These are phyloP conservation scores for Cladosporium velox DNA, from an alignment of 2,329 filamentous ascomycete species.

Conservation along the genomic window DNA sequence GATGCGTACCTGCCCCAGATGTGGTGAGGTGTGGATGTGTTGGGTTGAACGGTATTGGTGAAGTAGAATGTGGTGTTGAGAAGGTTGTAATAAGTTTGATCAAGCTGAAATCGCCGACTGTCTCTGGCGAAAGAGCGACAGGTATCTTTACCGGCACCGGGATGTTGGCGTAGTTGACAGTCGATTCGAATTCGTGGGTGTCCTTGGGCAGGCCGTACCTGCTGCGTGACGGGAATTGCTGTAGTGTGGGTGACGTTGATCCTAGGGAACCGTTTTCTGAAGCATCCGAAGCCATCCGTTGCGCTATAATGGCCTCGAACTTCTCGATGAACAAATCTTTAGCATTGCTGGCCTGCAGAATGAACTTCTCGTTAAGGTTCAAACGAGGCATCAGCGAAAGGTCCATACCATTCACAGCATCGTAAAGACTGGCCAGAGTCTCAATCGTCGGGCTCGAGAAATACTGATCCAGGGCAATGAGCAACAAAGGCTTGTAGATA, in stretches of 20 bases:
- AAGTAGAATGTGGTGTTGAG: conserved; percentile 76
- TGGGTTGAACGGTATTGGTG: conserved; percentile 74
- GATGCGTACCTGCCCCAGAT: conserved; percentile 84
- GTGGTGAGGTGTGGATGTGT: conserved; percentile 92
- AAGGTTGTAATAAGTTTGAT: conserved; percentile 98
- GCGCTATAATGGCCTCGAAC: conserved; percentile 90
- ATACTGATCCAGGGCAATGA: conserved; percentile 93
- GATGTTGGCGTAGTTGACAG: conserved; percentile 92
- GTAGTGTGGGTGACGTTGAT: conserved; percentile 24
- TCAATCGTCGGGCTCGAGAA: conserved; percentile 89
- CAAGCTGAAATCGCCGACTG: conserved; percentile 94
- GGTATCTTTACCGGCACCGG: conserved; percentile 97
- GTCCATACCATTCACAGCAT: conserved; percentile 95
- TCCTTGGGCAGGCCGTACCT: conserved; percentile 81
- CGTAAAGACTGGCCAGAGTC: conserved; percentile 83
- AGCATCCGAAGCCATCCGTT: conserved; percentile 66
- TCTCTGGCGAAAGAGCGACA: conserved; percentile 89
- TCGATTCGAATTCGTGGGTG: conserved; percentile 96
- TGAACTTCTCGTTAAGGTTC: conserved; percentile 77
- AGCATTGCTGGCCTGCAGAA: conserved; percentile 86
- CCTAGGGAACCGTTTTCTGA: conserved; percentile 29
- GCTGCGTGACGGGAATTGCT: conserved; percentile 33
- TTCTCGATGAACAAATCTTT: conserved; percentile 98
- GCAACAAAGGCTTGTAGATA: conserved; percentile 94
- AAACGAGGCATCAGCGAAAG: conserved; percentile 87